Percentiles rank a stretch among this genome's conserved stretches.
These are phyloP conservation scores for Pseudozyma tsukubaensis DNA, from an alignment of 1,284 basidiomycete species.

Conservation along the genomic window DNA sequence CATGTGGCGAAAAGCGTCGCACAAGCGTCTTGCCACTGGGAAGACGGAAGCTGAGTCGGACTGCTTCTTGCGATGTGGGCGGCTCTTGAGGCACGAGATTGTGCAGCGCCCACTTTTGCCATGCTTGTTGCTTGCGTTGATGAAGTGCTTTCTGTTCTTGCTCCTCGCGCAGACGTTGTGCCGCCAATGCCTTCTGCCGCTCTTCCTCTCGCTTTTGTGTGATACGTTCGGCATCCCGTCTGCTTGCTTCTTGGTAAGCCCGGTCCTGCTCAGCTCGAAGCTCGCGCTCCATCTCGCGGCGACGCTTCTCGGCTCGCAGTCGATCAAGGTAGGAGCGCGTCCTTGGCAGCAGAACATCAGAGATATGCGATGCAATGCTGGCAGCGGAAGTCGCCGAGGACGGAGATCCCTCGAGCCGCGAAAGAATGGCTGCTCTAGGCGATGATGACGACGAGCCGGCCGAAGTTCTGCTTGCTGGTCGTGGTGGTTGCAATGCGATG, in stretches of 20 bases:
- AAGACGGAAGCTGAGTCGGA: constrained; percentile 55
- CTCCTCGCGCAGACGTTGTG: constrained; percentile 24
- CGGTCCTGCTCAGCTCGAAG: constrained; percentile 59
- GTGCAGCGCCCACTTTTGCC: constrained; percentile 56
- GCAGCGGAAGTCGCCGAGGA: constrained; percentile 44
- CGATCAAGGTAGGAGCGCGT: constrained; percentile 51
- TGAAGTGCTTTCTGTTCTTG: constrained; percentile 23
- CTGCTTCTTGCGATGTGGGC: constrained; percentile 1
- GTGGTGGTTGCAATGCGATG: constrained; percentile 81
- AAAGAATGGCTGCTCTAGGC: constrained; percentile 56
- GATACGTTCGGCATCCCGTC: constrained; percentile 50
- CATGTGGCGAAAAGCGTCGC: constrained; percentile 37
- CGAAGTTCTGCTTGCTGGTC: constrained; percentile 32
- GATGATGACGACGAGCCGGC: constrained; percentile 10
- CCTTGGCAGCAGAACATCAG: constrained; percentile 56
- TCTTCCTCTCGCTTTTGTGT: constrained; percentile 48
- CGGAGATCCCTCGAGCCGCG: constrained; percentile 57
- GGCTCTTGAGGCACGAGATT: constrained; percentile 55
- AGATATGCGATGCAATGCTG: constrained; percentile 51
- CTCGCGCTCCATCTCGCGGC: constrained; percentile 54
- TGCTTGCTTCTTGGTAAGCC: constrained; percentile 56
- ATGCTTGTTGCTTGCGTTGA: constrained; percentile 34
- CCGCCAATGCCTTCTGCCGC: constrained; percentile 22
- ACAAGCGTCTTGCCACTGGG: constrained; percentile 54
- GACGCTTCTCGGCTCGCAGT: constrained; percentile 48